Conservation (phyloP, 176 grass and related monocot species). For the Puya raimondii region DNA sequence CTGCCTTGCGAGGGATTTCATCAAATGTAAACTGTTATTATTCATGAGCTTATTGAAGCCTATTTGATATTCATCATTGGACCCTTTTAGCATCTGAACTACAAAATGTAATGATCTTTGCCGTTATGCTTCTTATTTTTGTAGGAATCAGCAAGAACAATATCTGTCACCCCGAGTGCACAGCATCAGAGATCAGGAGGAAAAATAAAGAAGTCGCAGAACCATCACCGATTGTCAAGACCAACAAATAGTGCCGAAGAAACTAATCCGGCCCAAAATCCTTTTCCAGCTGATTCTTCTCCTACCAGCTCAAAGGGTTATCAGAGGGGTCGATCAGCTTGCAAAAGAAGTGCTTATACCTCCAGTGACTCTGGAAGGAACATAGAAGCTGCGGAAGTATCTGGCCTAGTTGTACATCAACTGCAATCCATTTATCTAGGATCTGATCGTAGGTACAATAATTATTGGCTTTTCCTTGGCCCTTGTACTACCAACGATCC, state of each 20-base stretch:
- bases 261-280: not conserved
- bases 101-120: conserved; percentile 10
- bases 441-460: conserved; percentile 87
- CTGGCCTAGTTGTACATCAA: conserved; percentile 23
- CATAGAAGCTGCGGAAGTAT: conserved; percentile 17
- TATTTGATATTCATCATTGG: too few species aligned
- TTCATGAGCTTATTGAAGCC: too few species aligned
- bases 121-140: conserved; percentile 21
- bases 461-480: conserved; percentile 94
- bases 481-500: conserved; percentile 73
- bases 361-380: conserved; percentile 22
- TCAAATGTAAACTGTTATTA: too few species aligned
- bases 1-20: too few species aligned
- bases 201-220: conserved; percentile 79
- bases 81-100: not conserved
- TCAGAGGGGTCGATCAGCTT: conserved; percentile 17
- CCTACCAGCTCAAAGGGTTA: conserved; percentile 29
- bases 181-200: conserved; percentile 50
- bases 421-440: conserved; percentile 72
- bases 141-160: conserved; percentile 46
- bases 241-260: not conserved
- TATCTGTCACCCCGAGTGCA: conserved; percentile 19
- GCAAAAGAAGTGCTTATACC: conserved; percentile 18
- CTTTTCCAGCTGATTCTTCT: conserved; percentile 4
- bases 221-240: conserved; percentile 15